These are phyloP conservation scores for Bipolaris oryzae DNA, from an alignment of 2,329 filamentous ascomycete genomes.

Conservation along the genomic window DNA sequence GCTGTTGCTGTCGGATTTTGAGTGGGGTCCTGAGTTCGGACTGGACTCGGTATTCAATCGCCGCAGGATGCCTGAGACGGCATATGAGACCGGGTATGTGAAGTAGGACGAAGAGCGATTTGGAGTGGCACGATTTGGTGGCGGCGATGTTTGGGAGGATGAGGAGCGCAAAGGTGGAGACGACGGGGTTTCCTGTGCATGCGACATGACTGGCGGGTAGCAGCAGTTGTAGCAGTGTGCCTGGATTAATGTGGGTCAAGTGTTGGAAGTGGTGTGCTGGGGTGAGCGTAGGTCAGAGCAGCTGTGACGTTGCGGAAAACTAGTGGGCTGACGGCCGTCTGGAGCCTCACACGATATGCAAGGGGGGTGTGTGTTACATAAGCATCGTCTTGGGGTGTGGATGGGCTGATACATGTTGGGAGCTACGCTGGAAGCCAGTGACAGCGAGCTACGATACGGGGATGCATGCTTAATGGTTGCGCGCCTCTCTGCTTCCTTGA, in stretches of 20 bases:
- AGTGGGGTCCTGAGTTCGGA: slow-evolving; percentile 14
- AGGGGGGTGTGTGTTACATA: slow-evolving; percentile 13
- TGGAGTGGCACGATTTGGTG: slow-evolving; percentile 17
- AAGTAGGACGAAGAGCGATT: slow-evolving; percentile 52
- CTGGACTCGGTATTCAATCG: slow-evolving; percentile 54
- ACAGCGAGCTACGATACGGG: slow-evolving; percentile 2
- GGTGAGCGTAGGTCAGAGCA: slow-evolving; percentile 22
- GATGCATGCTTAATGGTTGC: slow-evolving; percentile 18
- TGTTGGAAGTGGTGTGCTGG: slow-evolving; percentile 26
- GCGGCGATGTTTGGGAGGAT: slow-evolving; percentile 14
- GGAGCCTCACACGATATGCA: slow-evolving; percentile 9
- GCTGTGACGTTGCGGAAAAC: slow-evolving; percentile 36
- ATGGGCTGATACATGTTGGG: slow-evolving; percentile 1
- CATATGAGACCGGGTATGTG: slow-evolving; percentile 57
- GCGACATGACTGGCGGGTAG: slow-evolving; percentile 35
- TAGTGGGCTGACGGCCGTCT: slow-evolving; percentile 33
- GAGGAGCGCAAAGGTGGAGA: slow-evolving; percentile 20
- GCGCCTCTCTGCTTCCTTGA: slow-evolving; percentile 19
- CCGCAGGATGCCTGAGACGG: slow-evolving; percentile 54
- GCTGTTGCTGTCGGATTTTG: slow-evolving; percentile 16
- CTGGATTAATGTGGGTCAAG: slow-evolving; percentile 34
- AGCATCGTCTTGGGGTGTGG: background rate
- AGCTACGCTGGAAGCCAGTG: background rate
- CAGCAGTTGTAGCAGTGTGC: slow-evolving; percentile 11
- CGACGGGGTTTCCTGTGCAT: slow-evolving; percentile 26